Evolutionary conservation across 352 stramenopile species (phyloP), one percentile per base, ranked within the genome.

Genomic region (Globisporangium apiculatum): DNA sequence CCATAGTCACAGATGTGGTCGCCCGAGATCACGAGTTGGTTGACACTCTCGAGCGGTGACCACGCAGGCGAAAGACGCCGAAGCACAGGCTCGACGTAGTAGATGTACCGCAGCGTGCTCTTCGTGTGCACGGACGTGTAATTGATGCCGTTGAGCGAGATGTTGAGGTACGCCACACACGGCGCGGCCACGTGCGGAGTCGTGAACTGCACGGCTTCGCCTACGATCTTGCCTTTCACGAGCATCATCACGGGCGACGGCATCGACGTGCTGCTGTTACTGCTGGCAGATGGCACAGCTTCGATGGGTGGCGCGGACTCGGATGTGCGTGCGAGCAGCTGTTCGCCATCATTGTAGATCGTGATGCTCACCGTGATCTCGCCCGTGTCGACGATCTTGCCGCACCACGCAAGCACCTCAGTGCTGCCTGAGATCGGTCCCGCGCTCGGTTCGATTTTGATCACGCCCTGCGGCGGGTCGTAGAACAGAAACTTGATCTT

Each of bases 61-160:
- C 77, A 90, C 0, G 66, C 58, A 8, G 78, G 80, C 1, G 62
- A 69, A 15, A 90, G 72, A 4, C 72, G 77, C 5, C 63, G 74
- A 53, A 90, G 71, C 24, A 79, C 59, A 8, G 78, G 76, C 7
- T 79, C 68, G 3, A 72, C 45, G 37, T 87, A 90, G 52, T 88
- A 90, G 38, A 63, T 76, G 56, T 71, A 90, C 7, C 71, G 69
- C 8, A 90, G 72, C 4, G 63, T 71, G 4, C 45, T 70, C 14
- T 63, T 64, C 5, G 71, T 64, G 36, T 80, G 78, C 1, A 68
- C 54, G 0, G 66, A 83, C 7, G 76, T 90, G 60, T 87, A 89
- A 61, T 87, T 82, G 47, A 90, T 90, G 0, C 78, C 80, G n/a
- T 90, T 87, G 41, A 90, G 61, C 0, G 76, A 78, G 53, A 90